phyloP scores from a whole-genome alignment of 306 rosid genomes.

The Erythrophleum fordii region DNA sequence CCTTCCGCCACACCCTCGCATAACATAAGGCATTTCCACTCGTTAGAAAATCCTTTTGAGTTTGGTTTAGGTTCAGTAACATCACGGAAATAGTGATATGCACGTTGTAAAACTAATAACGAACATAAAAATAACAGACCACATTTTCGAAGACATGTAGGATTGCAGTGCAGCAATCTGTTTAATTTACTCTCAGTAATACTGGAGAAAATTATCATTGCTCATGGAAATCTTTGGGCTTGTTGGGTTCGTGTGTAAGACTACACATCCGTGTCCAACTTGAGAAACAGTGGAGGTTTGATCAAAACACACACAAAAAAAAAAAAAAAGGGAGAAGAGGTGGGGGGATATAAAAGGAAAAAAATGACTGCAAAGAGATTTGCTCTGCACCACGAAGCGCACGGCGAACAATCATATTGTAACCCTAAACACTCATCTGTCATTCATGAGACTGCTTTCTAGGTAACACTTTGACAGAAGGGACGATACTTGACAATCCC shows the following conservation, averaged over 20 bases:
- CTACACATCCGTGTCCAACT: not conserved
- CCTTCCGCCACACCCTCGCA: not conserved
- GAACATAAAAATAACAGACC: not conserved
- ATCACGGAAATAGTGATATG: not conserved
- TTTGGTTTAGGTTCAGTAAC: too few species aligned
- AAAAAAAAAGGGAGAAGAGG: not conserved
- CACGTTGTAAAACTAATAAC: not conserved
- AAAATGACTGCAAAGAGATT: not conserved
- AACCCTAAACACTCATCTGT: not conserved
- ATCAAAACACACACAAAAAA: not conserved
- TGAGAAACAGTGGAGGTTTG: not conserved
- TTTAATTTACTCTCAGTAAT: conserved; percentile 1
- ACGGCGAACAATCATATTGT: not conserved
- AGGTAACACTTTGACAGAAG: conserved; percentile 4
- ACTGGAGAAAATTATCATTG: not conserved
- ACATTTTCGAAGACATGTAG: not conserved
- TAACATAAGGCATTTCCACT: not conserved
- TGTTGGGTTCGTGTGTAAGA: not conserved
- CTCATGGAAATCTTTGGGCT: conserved; percentile 1
- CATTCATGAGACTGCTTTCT: conserved; percentile 1
- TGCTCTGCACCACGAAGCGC: not conserved
- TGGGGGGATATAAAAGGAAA: not conserved
- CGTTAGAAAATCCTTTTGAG: not conserved
- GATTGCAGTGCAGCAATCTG: not conserved
- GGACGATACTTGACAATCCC: conserved; percentile 2